Base-by-base conservation (phyloP, 2,329 filamentous ascomycete species). In the Lachnellula occidentalis region DNA sequence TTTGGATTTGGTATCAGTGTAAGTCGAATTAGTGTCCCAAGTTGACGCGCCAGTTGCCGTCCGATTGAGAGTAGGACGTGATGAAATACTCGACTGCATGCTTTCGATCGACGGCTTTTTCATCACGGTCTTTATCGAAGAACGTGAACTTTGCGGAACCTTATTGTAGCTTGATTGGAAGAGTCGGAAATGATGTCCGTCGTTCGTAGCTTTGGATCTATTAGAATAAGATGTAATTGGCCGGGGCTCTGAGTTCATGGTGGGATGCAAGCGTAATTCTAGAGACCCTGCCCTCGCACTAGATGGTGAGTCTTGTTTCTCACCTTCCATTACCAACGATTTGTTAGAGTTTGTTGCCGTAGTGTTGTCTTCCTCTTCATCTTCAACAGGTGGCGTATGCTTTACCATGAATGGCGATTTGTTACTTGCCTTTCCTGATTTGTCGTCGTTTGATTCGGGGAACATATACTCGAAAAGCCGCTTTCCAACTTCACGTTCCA, bases 401-500 rank as follows among this genome's bases (percentile, higher is more conserved):
- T 76, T 79, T 51, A 80, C 73, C 69, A 79, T 71, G 67, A 86
- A 83, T 0, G 86, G 83, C 5, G 84, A 85, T 51, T 83, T 82
- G 36, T 78, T 78, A 55, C 80, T 81, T 34, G 73, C 72, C 47
- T 74, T 74, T 22, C 63, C 69, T 11, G 57, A 45, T 41, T 62
- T 60, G 12, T 61, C 64, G 24, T 70, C 68, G 21, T 63, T 85
- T 62, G 89, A 82, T 11, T 88, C 90, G 0, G 94, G 95, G 76
- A 99, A 99, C 63, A 99, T 90, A 71, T 99, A 99, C 72, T 96
- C 92, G 63, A 99, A 96, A 2, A 99, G 77, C 62, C 87, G 90
- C 73, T 95, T 92, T 45, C 92, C 92, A 48, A 96, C 86, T 64
- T 97, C 92, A 36, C 86, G 87, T 71, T 99, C 94, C 36, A 99